A percentile compares a stretch with the other conserved stretches of the same genome.
Conservation (phyloP, 306 rosid genomes). For the Betula pendula region DNA sequence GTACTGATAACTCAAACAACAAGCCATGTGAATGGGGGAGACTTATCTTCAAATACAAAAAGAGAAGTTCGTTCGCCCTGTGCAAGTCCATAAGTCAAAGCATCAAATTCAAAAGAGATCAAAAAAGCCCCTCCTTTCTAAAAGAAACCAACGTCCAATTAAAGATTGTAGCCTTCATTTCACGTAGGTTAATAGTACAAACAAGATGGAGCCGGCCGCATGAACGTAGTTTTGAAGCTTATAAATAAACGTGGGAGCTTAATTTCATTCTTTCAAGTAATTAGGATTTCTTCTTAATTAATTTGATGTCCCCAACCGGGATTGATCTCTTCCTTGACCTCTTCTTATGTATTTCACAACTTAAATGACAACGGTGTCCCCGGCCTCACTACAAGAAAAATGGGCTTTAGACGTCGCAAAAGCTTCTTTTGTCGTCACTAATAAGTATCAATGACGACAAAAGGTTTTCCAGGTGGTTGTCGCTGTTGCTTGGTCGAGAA, state of each 20-base stretch:
- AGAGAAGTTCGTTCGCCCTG: conserved; percentile 64
- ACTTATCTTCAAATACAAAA: conserved; percentile 77
- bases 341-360: too few species aligned
- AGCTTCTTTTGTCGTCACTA: too few species aligned
- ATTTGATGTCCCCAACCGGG: not conserved
- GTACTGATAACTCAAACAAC: conserved; percentile 83
- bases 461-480: too few species aligned
- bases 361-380: too few species aligned
- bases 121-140: conserved; percentile 43
- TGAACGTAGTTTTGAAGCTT: conserved; percentile 8
- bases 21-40: conserved; percentile 95
- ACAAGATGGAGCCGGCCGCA: conserved; percentile 30
- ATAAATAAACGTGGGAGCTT: too few species aligned
- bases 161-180: conserved; percentile 43
- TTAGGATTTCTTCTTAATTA: too few species aligned
- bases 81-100: conserved; percentile 80
- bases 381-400: too few species aligned
- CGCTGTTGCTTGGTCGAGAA: too few species aligned
- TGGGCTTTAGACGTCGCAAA: too few species aligned
- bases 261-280: too few species aligned
- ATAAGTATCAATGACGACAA: too few species aligned
- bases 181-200: conserved; percentile 15
- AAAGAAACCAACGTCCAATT: conserved; percentile 47
- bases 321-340: not conserved
- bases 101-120: conserved; percentile 64